These are phyloP conservation scores for Pholiota adiposa DNA, from an alignment of 1,284 basidiomycete genomes.

Conservation along the genomic window DNA sequence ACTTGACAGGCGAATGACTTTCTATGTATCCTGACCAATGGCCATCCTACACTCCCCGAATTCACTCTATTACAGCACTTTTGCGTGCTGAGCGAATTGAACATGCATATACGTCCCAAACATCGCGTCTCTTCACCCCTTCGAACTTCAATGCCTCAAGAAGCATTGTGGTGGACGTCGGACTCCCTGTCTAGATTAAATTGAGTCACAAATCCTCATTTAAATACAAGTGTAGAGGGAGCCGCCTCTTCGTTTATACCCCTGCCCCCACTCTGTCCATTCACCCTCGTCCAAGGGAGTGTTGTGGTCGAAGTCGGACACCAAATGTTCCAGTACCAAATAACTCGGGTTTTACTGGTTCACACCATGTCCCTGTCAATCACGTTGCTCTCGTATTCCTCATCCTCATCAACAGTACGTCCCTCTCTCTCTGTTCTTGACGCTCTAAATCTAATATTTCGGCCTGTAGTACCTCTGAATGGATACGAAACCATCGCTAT, in stretches of 20 bases:
- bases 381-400: conserved; percentile 19
- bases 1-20: background rate
- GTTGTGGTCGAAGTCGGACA: background rate
- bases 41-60: background rate
- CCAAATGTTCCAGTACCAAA: conserved; percentile 14
- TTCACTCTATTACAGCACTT: background rate
- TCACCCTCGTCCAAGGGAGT: too few relatives aligned
- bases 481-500: conserved; percentile 28
- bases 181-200: background rate
- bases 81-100: too few relatives aligned
- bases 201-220: too few relatives aligned
- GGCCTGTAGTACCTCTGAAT: conserved; percentile 21
- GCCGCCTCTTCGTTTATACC: too few relatives aligned
- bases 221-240: too few relatives aligned
- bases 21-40: background rate
- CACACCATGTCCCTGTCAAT: conserved; percentile 13
- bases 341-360: conserved; percentile 25
- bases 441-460: background rate
- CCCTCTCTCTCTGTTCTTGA: background rate
- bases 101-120: background rate
- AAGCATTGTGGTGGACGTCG: background rate
- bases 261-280: too few relatives aligned
- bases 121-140: too few relatives aligned
- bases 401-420: conserved; percentile 22
- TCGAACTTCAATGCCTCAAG: background rate